Percentiles rank a stretch among this genome's conserved stretches.
Evolutionary conservation across 148 eudicot species (phyloP).

Genomic region (Arctostaphylos glauca): DNA sequence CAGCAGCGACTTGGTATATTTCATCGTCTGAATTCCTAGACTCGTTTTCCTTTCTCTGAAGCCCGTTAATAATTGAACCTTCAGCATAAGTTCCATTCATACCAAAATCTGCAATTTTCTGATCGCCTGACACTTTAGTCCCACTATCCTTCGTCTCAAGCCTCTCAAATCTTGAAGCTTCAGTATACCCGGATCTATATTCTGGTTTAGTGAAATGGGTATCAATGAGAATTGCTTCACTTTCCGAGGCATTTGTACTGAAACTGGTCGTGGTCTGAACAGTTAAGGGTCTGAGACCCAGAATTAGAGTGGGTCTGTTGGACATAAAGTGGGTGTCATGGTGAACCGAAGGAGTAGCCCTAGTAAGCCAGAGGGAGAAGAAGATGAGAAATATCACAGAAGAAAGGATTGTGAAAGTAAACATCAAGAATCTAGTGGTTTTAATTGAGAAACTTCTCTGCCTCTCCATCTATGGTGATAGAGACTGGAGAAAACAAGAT

Average conservation of each 20-base stretch:
- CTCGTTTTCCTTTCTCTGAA: conserved; percentile 14
- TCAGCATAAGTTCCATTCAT: conserved; percentile 14
- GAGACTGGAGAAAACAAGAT: not conserved
- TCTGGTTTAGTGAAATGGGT: conserved; percentile 33
- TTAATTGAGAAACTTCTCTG: conserved; percentile 56
- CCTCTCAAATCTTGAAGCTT: conserved; percentile 13
- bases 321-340: conserved; percentile 40
- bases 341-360: conserved; percentile 30
- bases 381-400: conserved; percentile 43
- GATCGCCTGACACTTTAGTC: conserved; percentile 12
- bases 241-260: conserved; percentile 25
- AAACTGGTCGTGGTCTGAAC: conserved; percentile 29
- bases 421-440: conserved; percentile 44
- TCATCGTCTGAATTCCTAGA: not conserved
- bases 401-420: conserved; percentile 52
- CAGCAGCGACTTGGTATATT: conserved; percentile 9
- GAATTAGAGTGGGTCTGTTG: conserved; percentile 32
- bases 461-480: conserved; percentile 49
- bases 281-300: conserved; percentile 27
- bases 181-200: conserved; percentile 26
- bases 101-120: not conserved
- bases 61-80: conserved; percentile 11
- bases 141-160: conserved; percentile 11
- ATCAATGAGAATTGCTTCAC: conserved; percentile 22
- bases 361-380: conserved; percentile 49